Base-by-base conservation (phyloP, 2,329 filamentous ascomycete genomes). In the Pezicula carpinea region DNA sequence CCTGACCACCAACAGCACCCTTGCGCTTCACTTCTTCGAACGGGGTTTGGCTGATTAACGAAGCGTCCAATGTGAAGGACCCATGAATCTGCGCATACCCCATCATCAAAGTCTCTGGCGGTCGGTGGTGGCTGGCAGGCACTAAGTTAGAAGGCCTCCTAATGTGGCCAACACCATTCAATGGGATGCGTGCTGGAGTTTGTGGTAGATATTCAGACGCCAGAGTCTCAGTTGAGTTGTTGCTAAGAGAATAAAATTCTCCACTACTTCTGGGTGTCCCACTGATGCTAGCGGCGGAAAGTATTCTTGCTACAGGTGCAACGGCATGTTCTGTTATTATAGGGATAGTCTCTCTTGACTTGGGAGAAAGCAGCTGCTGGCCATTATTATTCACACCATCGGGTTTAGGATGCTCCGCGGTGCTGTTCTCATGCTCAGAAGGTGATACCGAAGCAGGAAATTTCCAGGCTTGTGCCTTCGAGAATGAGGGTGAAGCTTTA, bases 21-120 rank as follows among this genome's bases (percentile, higher is more conserved):
- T 95, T 96, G 49, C 91, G 80, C 66, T 99, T 99, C 33, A 97
- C 91, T 59, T 95, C 89, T 62, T 99, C 93, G 59, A 99, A 99
- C 0, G 88, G 88, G 0, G 82, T 82, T 33, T 95, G 83, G 59
- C 95, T 92, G 50, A 99, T 83, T 18, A 99, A 71, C 1, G 93
- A 96, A 0, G 90, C 90, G 62, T 99, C 93, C 6, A 99, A 70
- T 0, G 83, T 89, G 58, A 99, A 99, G 0, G 88, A 91, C 4
- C 93, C 93, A 66, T 89, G 87, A 2, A 97, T 81, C 59, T 99
- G 93, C 3, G 89, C 92, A 67, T 95, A 99, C 0, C 91, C 93
- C 93, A 99, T 99, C 82, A 99, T 95, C 45, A 99, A 70, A 1
- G 85, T 84, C 64, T 97, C 91, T 1, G 88, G 82, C 33, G 73